Percentiles rank a stretch among this genome's conserved stretches.
Conservation (phyloP, 148 eudicot genomes). For the Talinum fruticosum region DNA sequence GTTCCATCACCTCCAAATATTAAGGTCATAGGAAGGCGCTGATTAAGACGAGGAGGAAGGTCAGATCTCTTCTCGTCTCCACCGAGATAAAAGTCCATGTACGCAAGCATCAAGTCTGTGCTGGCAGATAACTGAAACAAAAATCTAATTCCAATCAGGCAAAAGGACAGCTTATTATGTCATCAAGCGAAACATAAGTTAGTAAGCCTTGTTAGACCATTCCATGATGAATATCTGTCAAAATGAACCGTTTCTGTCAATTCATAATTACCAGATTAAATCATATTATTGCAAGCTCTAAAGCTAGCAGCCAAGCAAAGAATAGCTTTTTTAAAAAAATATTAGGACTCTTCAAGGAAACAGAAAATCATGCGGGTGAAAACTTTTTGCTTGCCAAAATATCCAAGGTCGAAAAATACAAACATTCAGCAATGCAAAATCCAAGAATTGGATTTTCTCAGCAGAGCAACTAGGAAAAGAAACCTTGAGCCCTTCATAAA, state of each 20-base stretch:
- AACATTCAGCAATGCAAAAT: not conserved
- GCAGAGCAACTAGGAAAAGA: not conserved
- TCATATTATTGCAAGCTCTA: not conserved
- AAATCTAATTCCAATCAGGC: slow-evolving; percentile 13
- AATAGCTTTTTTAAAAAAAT: not conserved
- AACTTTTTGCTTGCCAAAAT: not conserved
- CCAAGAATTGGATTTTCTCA: not conserved
- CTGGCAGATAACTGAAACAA: slow-evolving; percentile 70
- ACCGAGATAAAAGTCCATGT: slow-evolving; percentile 93
- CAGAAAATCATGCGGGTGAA: not conserved
- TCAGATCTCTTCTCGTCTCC: slow-evolving; percentile 96
- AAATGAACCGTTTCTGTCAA: not conserved
- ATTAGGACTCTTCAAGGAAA: not conserved
- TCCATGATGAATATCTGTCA: not conserved
- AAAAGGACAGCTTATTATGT: not conserved
- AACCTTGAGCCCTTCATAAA: slow-evolving; percentile 99
- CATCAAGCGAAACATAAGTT: not conserved
- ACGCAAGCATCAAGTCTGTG: slow-evolving; percentile 89
- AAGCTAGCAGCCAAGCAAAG: not conserved
- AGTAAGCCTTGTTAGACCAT: not conserved
- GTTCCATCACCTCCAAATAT: slow-evolving; percentile 95
- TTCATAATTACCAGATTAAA: not conserved
- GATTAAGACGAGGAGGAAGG: slow-evolving; percentile 84
- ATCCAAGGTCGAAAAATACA: not conserved
- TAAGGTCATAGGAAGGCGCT: slow-evolving; percentile 74